Conservation (phyloP, 2,329 filamentous ascomycete genomes). For the Cytospora piceicola region DNA sequence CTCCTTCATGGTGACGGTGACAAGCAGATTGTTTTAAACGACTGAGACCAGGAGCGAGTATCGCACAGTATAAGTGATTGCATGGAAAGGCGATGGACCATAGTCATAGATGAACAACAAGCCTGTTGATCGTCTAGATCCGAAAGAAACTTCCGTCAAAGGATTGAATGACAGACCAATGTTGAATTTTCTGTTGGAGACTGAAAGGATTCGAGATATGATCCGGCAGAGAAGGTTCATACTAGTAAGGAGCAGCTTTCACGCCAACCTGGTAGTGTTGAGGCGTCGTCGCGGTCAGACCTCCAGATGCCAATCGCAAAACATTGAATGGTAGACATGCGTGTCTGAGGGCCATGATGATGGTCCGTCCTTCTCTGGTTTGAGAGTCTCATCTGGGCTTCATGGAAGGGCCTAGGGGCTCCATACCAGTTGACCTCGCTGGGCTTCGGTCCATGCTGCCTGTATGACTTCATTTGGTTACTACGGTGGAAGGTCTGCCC, state of each 20-base stretch:
- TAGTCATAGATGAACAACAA: neutral
- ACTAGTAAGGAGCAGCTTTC: too few species aligned
- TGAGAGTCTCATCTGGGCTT: neutral
- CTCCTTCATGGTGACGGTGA: constrained; percentile 16
- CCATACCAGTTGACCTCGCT: neutral
- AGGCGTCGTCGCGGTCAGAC: too few species aligned
- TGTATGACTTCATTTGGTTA: too few species aligned
- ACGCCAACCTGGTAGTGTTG: too few species aligned
- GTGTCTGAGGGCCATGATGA: neutral
- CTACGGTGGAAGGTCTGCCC: neutral
- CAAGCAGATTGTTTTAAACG: neutral
- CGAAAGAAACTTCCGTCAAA: too few species aligned
- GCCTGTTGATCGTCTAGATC: too few species aligned
- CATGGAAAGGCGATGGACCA: neutral
- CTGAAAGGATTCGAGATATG: too few species aligned
- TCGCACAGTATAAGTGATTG: neutral
- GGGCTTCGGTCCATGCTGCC: too few species aligned
- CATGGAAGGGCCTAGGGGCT: neutral
- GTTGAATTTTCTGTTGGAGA: too few species aligned
- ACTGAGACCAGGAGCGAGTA: neutral
- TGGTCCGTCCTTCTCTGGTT: neutral
- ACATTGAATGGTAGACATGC: neutral
- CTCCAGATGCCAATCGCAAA: too few species aligned
- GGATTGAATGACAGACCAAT: too few species aligned
- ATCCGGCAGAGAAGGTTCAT: too few species aligned